A percentile compares a stretch with the other conserved stretches of the same genome.
Conservation (phyloP, 2,329 filamentous ascomycete genomes). For the Pyricularia sp. region DNA sequence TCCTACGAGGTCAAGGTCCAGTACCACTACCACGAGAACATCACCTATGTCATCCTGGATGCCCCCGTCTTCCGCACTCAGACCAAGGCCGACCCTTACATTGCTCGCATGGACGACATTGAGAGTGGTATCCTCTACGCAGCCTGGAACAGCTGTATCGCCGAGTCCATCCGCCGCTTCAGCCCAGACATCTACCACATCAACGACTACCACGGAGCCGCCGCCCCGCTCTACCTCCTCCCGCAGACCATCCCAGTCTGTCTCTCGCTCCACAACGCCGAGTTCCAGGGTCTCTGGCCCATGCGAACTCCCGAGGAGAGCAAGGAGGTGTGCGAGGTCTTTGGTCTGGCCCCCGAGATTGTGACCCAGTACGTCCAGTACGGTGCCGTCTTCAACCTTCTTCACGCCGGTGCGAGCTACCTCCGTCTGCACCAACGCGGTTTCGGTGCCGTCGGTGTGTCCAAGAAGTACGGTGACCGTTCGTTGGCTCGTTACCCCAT, state of each 20-base stretch:
- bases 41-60: slow-evolving; percentile 59
- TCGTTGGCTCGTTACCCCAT: background rate
- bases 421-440: background rate
- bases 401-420: background rate
- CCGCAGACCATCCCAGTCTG: slow-evolving; percentile 26
- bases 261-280: background rate
- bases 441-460: slow-evolving; percentile 41
- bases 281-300: slow-evolving; percentile 1
- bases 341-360: background rate
- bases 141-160: slow-evolving; percentile 51
- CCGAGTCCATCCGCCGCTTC: slow-evolving; percentile 52
- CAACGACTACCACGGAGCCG: slow-evolving; percentile 26
- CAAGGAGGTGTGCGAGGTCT: background rate
- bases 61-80: slow-evolving; percentile 58
- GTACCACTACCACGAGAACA: slow-evolving; percentile 54
- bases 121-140: background rate
- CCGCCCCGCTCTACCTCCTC: slow-evolving; percentile 54
- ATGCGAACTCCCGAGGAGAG: background rate
- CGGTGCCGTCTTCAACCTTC: background rate
- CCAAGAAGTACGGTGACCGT: background rate
- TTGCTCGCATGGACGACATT: background rate
- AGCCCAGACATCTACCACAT: slow-evolving; percentile 28
- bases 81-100: slow-evolving; percentile 18
- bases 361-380: background rate
- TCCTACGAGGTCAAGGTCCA: slow-evolving; percentile 54